Evolutionary conservation across 2,329 filamentous ascomycete species (phyloP).

Genomic region (Penicillium sp.): DNA sequence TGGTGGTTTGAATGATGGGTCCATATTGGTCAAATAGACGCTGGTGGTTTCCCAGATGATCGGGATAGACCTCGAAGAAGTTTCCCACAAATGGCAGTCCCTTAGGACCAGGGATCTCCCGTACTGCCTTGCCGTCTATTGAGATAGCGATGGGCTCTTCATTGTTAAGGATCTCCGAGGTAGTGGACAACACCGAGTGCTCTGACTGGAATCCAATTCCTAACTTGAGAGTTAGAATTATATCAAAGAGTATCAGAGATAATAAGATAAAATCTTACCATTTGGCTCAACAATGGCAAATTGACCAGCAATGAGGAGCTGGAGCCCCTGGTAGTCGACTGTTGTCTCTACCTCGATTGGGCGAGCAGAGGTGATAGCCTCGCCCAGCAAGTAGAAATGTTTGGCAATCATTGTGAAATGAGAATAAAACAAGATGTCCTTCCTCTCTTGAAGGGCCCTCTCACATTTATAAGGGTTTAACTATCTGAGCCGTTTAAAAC

Average conservation of each 20-base stretch:
- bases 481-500: slow-evolving; percentile 3
- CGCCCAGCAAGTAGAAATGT: slow-evolving; percentile 21
- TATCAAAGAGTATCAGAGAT: not conserved
- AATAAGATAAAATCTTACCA: slow-evolving; percentile 15
- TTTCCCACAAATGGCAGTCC: slow-evolving; percentile 47
- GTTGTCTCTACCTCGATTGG: slow-evolving; percentile 22
- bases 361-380: slow-evolving; percentile 19
- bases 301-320: slow-evolving; percentile 25
- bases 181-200: slow-evolving; percentile 5
- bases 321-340: slow-evolving; percentile 18
- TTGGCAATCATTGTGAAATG: slow-evolving; percentile 16
- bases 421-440: not conserved
- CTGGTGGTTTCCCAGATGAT: slow-evolving; percentile 58
- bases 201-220: slow-evolving; percentile 23
- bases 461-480: slow-evolving; percentile 11
- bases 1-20: slow-evolving; percentile 52
- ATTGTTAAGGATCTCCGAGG: slow-evolving; percentile 11
- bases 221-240: slow-evolving; percentile 2
- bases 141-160: slow-evolving; percentile 22
- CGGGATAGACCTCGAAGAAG: slow-evolving; percentile 56
- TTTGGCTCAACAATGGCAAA: slow-evolving; percentile 32
- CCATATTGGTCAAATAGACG: slow-evolving; percentile 55
- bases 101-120: slow-evolving; percentile 19
- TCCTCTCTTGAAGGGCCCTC: not conserved
- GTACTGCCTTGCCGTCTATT: slow-evolving; percentile 30